Conservation (phyloP, 1,284 basidiomycete genomes). For the Pseudozyma hubeiensis region DNA sequence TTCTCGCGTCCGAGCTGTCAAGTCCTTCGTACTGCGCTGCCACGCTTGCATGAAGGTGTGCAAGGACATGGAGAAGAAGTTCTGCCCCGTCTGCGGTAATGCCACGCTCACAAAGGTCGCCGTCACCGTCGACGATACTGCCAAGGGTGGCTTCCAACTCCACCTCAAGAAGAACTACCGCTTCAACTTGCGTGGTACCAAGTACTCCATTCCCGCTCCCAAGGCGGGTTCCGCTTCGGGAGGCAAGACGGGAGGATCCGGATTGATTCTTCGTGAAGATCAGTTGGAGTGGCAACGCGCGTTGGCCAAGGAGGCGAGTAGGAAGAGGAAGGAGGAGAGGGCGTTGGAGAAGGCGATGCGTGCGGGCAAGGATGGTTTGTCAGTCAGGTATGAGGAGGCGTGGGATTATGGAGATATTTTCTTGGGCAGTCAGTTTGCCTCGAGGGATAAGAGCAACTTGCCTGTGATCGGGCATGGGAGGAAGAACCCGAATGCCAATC, state of each 20-base stretch:
- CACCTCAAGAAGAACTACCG: conserved; percentile 76
- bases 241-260: conserved; percentile 52
- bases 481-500: conserved; percentile 65
- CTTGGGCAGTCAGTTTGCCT: conserved; percentile 42
- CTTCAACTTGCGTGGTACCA: conserved; percentile 90
- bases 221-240: conserved; percentile 76
- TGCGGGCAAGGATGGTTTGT: conserved; percentile 60
- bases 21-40: conserved; percentile 95
- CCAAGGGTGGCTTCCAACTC: conserved; percentile 55
- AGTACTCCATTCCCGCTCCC: conserved; percentile 91
- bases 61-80: conserved; percentile 93
- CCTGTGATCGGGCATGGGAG: conserved; percentile 65
- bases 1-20: conserved; percentile 87
- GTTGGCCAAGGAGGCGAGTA: conserved; percentile 52
- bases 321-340: conserved; percentile 61
- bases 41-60: conserved; percentile 99
- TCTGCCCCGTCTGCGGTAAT: conserved; percentile 97
- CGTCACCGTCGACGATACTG: conserved; percentile 74
- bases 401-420: conserved; percentile 65
- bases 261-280: conserved; percentile 64
- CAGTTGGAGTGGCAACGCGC: conserved; percentile 67
- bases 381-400: conserved; percentile 63
- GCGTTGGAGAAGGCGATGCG: conserved; percentile 49
- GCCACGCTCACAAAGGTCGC: conserved; percentile 89
- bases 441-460: conserved; percentile 41